phyloP scores from a whole-genome alignment of 495 filamentous ascomycete species.

The Cetradonia linearis region DNA sequence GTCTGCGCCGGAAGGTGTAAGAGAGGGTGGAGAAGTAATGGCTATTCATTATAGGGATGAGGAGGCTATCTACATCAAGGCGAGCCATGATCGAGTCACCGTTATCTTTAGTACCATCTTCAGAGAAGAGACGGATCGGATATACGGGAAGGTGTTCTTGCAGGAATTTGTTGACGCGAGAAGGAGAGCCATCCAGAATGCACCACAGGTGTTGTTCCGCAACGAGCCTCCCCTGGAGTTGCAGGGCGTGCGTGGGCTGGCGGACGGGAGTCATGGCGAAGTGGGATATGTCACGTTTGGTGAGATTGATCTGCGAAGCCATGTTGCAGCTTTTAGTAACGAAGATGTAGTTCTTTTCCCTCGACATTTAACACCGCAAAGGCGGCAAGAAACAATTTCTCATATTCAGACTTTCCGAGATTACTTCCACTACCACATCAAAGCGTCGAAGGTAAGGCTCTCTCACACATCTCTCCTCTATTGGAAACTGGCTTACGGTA shows the following conservation, averaged over 20 bases:
- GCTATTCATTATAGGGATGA: conserved; percentile 96
- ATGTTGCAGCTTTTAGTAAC: conserved; percentile 13
- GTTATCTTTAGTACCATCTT: conserved; percentile 99
- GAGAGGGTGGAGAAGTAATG: conserved; percentile 87
- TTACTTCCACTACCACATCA: conserved; percentile 99
- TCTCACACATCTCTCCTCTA: not conserved
- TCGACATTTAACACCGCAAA: conserved; percentile 78
- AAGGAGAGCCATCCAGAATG: conserved; percentile 91
- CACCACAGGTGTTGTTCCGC: conserved; percentile 93
- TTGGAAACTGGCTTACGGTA: not conserved
- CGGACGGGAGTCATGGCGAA: conserved; percentile 59
- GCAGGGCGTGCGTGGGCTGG: conserved; percentile 71
- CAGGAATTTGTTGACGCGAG: conserved; percentile 96
- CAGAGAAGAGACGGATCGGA: conserved; percentile 90
- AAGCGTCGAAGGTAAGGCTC: conserved; percentile 78
- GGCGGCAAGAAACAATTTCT: conserved; percentile 87
- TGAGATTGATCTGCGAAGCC: conserved; percentile 32
- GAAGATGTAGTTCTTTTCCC: conserved; percentile 74
- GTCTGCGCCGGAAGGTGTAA: conserved; percentile 76
- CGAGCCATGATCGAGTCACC: conserved; percentile 89
- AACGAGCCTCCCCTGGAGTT: conserved; percentile 92
- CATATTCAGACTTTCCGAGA: conserved; percentile 99
- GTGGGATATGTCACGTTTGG: conserved; percentile 98
- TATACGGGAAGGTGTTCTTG: conserved; percentile 93
- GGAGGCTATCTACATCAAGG: conserved; percentile 99